Percentiles rank a stretch among this genome's conserved stretches.
phyloP scores from a whole-genome alignment of 106 monocot species.

The Triglochin maritima region DNA sequence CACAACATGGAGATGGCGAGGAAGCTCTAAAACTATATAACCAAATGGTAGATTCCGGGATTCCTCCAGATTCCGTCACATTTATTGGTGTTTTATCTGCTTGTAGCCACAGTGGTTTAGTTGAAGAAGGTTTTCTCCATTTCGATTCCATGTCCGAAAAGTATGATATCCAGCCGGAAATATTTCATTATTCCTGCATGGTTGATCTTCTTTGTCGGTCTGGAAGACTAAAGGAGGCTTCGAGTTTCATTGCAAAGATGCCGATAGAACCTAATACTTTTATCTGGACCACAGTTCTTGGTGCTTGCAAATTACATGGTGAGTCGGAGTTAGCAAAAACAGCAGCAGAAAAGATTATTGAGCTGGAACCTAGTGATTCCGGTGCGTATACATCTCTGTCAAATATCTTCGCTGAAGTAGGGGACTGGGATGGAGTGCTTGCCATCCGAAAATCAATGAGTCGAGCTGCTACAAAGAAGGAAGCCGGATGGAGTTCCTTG shows the following conservation, averaged over 20 bases:
- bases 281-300: constrained; percentile 61
- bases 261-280: constrained; percentile 29
- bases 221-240: constrained; percentile 51
- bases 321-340: constrained; percentile 39
- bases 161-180: constrained; percentile 37
- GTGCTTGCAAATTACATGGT: constrained; percentile 61
- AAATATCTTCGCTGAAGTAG: constrained; percentile 47
- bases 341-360: constrained; percentile 39
- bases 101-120: constrained; percentile 50
- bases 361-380: constrained; percentile 35
- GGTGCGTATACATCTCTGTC: constrained; percentile 43
- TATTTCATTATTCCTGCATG: constrained; percentile 47
- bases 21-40: constrained; percentile 45
- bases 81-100: constrained; percentile 46
- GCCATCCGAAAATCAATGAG: constrained; percentile 48
- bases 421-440: constrained; percentile 53
- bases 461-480: constrained; percentile 35
- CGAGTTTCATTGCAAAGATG: constrained; percentile 38
- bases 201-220: constrained; percentile 58
- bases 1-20: constrained; percentile 47
- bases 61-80: constrained; percentile 43
- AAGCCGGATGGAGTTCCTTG: constrained; percentile 50
- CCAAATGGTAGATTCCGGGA: constrained; percentile 33
- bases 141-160: constrained; percentile 45
- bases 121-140: constrained; percentile 43